Evolutionary conservation across 176 grass and related monocot species (phyloP).

Genomic region (Cenchrus americanus): DNA sequence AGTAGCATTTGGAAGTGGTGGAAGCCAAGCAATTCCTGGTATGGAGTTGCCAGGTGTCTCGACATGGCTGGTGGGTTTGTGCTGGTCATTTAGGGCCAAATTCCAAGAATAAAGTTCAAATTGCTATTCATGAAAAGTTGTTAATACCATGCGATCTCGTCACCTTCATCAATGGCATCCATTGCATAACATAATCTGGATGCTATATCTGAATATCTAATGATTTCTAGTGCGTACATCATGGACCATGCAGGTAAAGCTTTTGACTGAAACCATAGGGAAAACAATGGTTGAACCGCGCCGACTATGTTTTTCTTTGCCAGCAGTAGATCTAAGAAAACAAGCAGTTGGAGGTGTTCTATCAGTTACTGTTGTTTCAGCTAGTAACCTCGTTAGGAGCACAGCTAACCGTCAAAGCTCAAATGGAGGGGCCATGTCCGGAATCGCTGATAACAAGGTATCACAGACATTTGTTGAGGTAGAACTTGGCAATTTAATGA

Average conservation of each 20-base stretch:
- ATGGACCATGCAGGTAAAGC: conserved; percentile 70
- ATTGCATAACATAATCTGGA: background rate
- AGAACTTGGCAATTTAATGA: conserved; percentile 80
- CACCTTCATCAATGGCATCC: background rate
- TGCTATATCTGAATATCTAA: conserved; percentile 4
- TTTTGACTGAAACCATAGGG: conserved; percentile 84
- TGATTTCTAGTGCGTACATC: conserved; percentile 27
- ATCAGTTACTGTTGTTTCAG: conserved; percentile 87
- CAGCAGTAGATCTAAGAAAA: conserved; percentile 81
- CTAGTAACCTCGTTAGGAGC: conserved; percentile 60
- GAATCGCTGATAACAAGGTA: conserved; percentile 35
- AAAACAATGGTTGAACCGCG: conserved; percentile 94
- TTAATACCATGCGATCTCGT: conserved; percentile 11
- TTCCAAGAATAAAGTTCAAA: conserved; percentile 8
- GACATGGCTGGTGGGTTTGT: conserved; percentile 86
- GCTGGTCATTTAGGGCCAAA: background rate
- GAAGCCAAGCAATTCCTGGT: conserved; percentile 75
- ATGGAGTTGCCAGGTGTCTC: conserved; percentile 94
- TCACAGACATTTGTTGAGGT: conserved; percentile 80
- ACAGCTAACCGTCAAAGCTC: conserved; percentile 42
- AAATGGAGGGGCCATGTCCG: conserved; percentile 38
- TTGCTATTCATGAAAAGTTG: background rate
- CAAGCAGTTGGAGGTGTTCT: conserved; percentile 72
- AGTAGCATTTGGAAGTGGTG: conserved; percentile 95
- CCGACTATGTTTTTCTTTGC: conserved; percentile 84